Evolutionary conservation across 1,139 yeast species (phyloP), one percentile per base, ranked within the genome.

Genomic region (Blastobotrys malaysiensis): DNA sequence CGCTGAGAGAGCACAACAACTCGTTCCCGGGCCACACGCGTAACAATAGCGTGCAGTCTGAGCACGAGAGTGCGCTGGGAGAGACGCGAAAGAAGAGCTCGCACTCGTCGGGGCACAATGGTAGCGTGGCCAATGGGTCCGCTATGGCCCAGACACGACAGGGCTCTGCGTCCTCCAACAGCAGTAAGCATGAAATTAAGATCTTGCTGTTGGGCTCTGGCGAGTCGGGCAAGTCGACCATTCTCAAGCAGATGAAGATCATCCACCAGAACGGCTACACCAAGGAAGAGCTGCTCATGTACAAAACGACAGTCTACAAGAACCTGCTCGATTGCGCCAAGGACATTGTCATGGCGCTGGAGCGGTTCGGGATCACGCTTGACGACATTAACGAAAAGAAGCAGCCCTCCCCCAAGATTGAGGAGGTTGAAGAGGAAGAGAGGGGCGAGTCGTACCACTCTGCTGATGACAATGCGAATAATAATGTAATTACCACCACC

Each of bases 181-280:
- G n/a, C 26, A 48, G 31, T 16, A 50, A 49, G 24, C 55, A 59
- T 36, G 77, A 73, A 57, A 82, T 83, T 54, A 85, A 85, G 67
- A 79, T 86, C 51, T 74, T 85, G 46, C 74, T 85, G 51, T 75
- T 85, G 54, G 91, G 90, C 5, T 82, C 88, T 0, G 91, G 91
- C 3, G 91, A 85, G 65, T 79, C 86, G 59, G 91, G 91, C 7
- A 85, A 85, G 65, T 82, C 88, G 11, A 85, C 91, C 21, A 82
- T 85, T 56, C 80, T 85, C 47, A 85, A 84, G 65, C 91, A 85
- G 69, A 85, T 85, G 82, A 85, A 85, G 65, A 85, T 85, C 55
- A 76, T 85, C 57, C 89, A 85, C 65, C 86, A 83, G 65, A 77
- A 81, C 62, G 90, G 90, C 3, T 85, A 82, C 65, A 69, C 84